Evolutionary conservation across 2,329 filamentous ascomycete genomes (phyloP).

Genomic region (Aspergillus nomiae): DNA sequence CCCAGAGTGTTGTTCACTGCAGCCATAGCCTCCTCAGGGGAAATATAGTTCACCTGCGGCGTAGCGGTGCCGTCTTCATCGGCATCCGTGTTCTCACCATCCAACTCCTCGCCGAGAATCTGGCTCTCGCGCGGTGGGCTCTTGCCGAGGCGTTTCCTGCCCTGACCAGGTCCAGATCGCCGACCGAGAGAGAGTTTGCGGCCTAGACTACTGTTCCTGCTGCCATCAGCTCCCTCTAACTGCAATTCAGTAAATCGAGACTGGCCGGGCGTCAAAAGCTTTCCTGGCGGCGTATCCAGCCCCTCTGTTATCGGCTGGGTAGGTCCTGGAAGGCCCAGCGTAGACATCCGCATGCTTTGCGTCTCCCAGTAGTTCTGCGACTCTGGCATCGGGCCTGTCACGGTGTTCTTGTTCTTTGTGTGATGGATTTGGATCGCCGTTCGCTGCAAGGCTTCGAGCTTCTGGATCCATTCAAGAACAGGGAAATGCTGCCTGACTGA

Average conservation of each 20-base stretch:
- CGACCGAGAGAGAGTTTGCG: slow-evolving; percentile 44
- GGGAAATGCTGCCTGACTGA: slow-evolving; percentile 68
- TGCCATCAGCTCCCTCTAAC: slow-evolving; percentile 30
- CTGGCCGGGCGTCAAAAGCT: slow-evolving; percentile 26
- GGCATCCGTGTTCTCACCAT: slow-evolving; percentile 27
- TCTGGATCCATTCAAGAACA: slow-evolving; percentile 67
- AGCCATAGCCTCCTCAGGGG: slow-evolving; percentile 11
- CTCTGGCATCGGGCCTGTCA: slow-evolving; percentile 24
- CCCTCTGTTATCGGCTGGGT: background rate
- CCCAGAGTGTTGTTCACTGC: slow-evolving; percentile 8
- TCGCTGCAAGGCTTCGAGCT: slow-evolving; percentile 63
- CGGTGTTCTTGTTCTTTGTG: slow-evolving; percentile 41
- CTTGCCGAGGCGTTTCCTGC: background rate
- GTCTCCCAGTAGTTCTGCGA: slow-evolving; percentile 44
- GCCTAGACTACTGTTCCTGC: slow-evolving; percentile 29
- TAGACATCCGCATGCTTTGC: slow-evolving; percentile 42
- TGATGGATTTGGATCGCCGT: slow-evolving; percentile 62
- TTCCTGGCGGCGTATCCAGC: slow-evolving; percentile 18
- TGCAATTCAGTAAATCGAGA: slow-evolving; percentile 25
- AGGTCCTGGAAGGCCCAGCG: slow-evolving; percentile 6
- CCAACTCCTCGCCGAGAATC: background rate
- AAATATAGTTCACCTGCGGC: slow-evolving; percentile 6
- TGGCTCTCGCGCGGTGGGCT: background rate
- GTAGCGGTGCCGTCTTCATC: slow-evolving; percentile 1
- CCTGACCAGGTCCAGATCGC: slow-evolving; percentile 43